Evolutionary conservation across 495 filamentous ascomycete genomes (phyloP).

Genomic region (Daldinia vernicosa): DNA sequence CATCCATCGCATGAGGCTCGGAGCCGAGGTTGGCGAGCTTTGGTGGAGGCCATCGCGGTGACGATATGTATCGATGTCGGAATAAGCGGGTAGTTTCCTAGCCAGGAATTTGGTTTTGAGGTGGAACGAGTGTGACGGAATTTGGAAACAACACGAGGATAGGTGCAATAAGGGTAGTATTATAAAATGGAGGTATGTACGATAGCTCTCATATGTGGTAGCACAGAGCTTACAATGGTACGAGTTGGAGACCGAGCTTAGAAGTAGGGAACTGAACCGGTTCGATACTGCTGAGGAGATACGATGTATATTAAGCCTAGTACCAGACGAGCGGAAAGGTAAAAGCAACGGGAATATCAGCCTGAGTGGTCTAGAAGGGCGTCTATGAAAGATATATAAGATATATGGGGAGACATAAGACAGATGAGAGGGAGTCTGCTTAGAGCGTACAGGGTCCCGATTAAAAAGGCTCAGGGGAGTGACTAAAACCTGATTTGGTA

Average conservation of each 20-base stretch:
- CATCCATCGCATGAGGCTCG: constrained; percentile 65
- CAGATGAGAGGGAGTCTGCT: constrained; percentile 38
- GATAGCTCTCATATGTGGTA: constrained; percentile 29
- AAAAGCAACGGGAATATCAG: constrained; percentile 27
- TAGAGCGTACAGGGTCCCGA: constrained; percentile 36
- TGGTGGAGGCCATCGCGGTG: constrained; percentile 47
- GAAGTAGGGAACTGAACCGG: constrained; percentile 32
- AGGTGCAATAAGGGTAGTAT: constrained; percentile 37
- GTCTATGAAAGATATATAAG: constrained; percentile 39
- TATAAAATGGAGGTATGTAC: constrained; percentile 38
- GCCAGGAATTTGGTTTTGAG: constrained; percentile 7
- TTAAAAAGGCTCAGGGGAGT: constrained; percentile 43
- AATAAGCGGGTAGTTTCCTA: constrained; percentile 8
- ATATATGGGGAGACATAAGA: constrained; percentile 38
- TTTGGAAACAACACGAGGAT: constrained; percentile 31
- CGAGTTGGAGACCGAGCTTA: constrained; percentile 14
- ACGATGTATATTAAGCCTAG: constrained; percentile 33
- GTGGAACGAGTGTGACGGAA: constrained; percentile 32
- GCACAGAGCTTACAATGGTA: constrained; percentile 38
- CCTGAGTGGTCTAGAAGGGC: constrained; percentile 23
- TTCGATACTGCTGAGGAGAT: constrained; percentile 28
- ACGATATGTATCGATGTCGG: constrained; percentile 12
- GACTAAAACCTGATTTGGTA: constrained; percentile 43
- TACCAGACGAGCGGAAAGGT: constrained; percentile 33
- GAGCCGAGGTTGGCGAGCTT: constrained; percentile 54